Evolutionary conservation across 768 basidiomycete genomes (phyloP), one percentile per base, ranked within the genome.

Genomic region (Suillus paluster): DNA sequence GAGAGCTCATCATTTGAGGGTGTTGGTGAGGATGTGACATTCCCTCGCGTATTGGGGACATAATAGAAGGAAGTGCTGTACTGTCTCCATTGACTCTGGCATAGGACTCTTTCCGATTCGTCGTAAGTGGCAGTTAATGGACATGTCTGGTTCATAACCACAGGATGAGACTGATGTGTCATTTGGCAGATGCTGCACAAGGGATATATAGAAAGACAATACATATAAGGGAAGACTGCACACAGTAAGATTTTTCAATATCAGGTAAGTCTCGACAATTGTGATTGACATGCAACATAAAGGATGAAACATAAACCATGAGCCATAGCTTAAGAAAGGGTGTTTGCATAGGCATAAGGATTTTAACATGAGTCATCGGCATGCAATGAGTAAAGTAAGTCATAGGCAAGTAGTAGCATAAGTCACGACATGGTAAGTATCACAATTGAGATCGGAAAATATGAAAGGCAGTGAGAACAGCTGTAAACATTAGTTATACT

Each of bases 401-500:
- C 46, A 48, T 27, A 48, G 46, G 46, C 46, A 48, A 48, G 46
- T 27, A 48, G 23, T 27, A 48, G 46, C 49, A 33, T n/a, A 50
- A 50, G 30, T 50, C 50, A 52, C 3, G 30, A 52, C 50, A 52
- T n/a, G 30, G 1, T 4, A 27, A 49, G 46, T 50, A 50, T 49
- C 27, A 49, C 10, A 19, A 27, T 49, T 5, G 48, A 49, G 4
- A 52, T 52, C 49, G 12, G 5, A 50, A 1, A 46, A 25, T 7
- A 46, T 46, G 46, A 48, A 2, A 7, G 30, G 50, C 2, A 1
- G 30, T 52, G 11, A 33, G 6, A 33, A 52, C 11, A 52, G 50
- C 50, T 52, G 50, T 52, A 52, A 52, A 52, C 6, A 2, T 52
- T 30, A 52, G 50, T 52, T 52, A 52, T 33, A 52, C 50, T 52